Conservation (phyloP, 495 filamentous ascomycete species). For the Podospora australis region DNA sequence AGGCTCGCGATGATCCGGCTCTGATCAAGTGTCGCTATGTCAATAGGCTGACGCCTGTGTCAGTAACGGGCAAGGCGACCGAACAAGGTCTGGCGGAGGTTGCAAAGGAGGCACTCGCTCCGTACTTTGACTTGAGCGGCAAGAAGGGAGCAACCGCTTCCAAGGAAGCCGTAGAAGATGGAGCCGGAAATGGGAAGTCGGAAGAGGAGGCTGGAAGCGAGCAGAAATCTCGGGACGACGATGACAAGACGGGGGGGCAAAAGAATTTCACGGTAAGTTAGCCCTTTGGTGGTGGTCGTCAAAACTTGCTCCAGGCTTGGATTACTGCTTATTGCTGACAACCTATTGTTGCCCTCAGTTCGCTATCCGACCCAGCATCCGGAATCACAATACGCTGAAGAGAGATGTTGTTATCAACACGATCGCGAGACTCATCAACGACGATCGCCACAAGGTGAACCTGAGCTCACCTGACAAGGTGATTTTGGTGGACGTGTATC, state of each 20-base stretch:
- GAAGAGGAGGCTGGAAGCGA: conserved; percentile 26
- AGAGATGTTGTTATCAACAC: conserved; percentile 71
- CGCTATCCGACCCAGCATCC: conserved; percentile 78
- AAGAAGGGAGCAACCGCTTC: conserved; percentile 7
- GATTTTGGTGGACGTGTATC: conserved; percentile 82
- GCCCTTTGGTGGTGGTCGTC: too few relatives aligned
- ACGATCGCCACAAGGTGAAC: conserved; percentile 70
- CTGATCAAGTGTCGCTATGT: conserved; percentile 66
- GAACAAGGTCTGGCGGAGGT: conserved; percentile 68
- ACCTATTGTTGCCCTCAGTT: conserved; percentile 54
- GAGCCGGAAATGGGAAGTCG: not conserved
- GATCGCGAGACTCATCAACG: conserved; percentile 53
- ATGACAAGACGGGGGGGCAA: conserved; percentile 29
- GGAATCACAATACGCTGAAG: conserved; percentile 70
- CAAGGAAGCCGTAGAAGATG: not conserved
- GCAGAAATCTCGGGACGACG: conserved; percentile 4
- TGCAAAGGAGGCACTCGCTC: conserved; percentile 59
- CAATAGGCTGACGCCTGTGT: conserved; percentile 80
- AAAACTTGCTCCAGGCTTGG: too few relatives aligned
- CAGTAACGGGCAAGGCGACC: conserved; percentile 67
- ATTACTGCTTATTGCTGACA: not conserved
- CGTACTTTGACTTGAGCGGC: conserved; percentile 58
- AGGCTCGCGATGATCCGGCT: conserved; percentile 34
- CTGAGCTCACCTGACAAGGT: conserved; percentile 74
- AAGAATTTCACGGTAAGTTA: conserved; percentile 14